Evolutionary conservation across 1,284 basidiomycete species (phyloP), one percentile per base, ranked within the genome.

Genomic region (Rhodofomes roseus): DNA sequence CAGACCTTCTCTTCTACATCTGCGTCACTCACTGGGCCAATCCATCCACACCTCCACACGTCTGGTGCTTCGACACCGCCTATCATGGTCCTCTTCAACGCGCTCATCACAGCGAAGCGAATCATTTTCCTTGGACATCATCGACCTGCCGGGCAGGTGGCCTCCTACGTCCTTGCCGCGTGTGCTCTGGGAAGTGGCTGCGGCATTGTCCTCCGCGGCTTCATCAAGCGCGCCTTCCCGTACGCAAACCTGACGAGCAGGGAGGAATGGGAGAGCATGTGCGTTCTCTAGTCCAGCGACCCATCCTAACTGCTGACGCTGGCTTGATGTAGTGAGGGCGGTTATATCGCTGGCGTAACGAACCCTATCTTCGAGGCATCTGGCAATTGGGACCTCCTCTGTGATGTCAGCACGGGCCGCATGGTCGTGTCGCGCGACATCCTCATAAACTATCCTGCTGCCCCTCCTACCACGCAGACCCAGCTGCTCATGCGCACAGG

Each of bases 271-370:
- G 90, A 96, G 74, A 85, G 86, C 46, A 87, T 93, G 90, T 93
- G 73, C 73, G 90, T 78, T n/a, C 1, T 46, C 52, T 11, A 36
- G 36, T 39, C 56, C 46, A 36, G 53, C 54, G 34, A 11, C 16
- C 31, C 8, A 20, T 25, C 14, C 23, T 9, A 4, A 41, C 6
- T 29, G 14, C 44, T n/a, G 20, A 31, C 29, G 36, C 23, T 46
- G 8, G 14, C 7, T 22, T 14, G n/a, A 20, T 18, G 37, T 62
- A 93, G 92, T 53, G 86, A 91, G 4, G 95, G 46, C 16, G 46
- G 92, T 12, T 99, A 90, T 72, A 95, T 99, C 58, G 96, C 95
- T 5, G 96, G 96, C 2, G 95, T 98, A 1, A 96, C 93, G 3
- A 98, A 99, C 70, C 96, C 96, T 1, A 93, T 96, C 34, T 98